Percentiles rank a stretch among this genome's conserved stretches.
Conservation (phyloP, 345 rosid genomes). For the Acer yangbiense region DNA sequence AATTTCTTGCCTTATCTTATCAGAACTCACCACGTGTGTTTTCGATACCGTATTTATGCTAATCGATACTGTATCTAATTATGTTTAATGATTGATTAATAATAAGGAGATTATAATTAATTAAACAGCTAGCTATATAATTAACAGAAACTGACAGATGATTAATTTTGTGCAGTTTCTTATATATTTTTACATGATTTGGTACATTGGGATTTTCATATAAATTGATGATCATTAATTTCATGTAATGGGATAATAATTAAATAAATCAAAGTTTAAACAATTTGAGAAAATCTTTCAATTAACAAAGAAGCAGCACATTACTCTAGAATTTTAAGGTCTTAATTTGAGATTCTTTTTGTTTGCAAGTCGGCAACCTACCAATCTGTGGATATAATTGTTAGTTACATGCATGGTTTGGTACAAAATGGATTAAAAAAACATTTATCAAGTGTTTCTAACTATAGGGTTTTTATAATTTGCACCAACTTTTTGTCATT, state of each 20-base stretch:
- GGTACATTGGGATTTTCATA: neutral
- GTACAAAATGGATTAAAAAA: no score
- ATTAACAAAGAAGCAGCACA: slow-evolving; percentile 13
- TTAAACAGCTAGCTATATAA: neutral
- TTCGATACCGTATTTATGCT: neutral
- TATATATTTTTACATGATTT: neutral
- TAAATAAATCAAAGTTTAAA: neutral
- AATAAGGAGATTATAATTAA: neutral
- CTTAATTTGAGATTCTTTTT: slow-evolving; percentile 7
- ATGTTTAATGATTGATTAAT: neutral
- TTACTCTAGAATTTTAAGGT: neutral
- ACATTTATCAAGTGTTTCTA: no score
- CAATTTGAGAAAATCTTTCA: neutral
- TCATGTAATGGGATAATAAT: neutral
- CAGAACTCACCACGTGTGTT: neutral
- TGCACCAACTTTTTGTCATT: no score
- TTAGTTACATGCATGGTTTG: neutral
- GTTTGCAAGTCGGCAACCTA: neutral
- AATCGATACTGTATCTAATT: neutral
- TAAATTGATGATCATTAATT: neutral
- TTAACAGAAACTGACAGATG: neutral
- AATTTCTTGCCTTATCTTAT: neutral
- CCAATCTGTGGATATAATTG: neutral
- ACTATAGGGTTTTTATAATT: no score
- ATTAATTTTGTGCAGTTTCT: neutral